phyloP scores from a whole-genome alignment of 1,284 basidiomycete genomes.

The Abortiporus biennis region DNA sequence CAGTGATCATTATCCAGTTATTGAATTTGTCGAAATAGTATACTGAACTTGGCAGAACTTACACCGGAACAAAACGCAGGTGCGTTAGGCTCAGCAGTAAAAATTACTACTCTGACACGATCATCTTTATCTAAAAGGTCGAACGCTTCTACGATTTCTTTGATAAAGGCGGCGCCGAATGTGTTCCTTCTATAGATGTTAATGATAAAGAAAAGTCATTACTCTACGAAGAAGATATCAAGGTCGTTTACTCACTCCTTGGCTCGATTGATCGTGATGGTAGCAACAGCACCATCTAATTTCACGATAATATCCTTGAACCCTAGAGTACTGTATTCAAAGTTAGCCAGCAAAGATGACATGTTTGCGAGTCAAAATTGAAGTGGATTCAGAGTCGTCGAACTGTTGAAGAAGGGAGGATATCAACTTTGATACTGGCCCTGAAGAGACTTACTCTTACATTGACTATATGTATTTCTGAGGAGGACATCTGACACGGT shows the following conservation, averaged over 20 bases:
- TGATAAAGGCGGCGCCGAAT: slow-evolving; percentile 26
- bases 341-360: no score
- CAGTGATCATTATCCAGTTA: not conserved
- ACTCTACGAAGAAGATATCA: not conserved
- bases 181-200: slow-evolving; percentile 32
- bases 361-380: no score
- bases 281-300: slow-evolving; percentile 35
- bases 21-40: no score
- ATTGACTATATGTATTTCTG: no score
- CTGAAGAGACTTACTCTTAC: no score
- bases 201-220: not conserved
- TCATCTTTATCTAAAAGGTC: slow-evolving; percentile 45
- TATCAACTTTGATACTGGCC: no score
- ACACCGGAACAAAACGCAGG: slow-evolving; percentile 52
- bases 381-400: no score
- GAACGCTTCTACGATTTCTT: slow-evolving; percentile 38
- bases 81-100: slow-evolving; percentile 45
- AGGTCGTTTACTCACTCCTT: slow-evolving; percentile 31
- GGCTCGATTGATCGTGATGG: slow-evolving; percentile 37
- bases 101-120: slow-evolving; percentile 41
- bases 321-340: slow-evolving; percentile 33
- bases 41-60: slow-evolving; percentile 12
- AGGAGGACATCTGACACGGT: no score
- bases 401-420: no score
- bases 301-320: slow-evolving; percentile 35